Conservation (phyloP, 805 yeast genomes). For the Komagataella ulmi region DNA sequence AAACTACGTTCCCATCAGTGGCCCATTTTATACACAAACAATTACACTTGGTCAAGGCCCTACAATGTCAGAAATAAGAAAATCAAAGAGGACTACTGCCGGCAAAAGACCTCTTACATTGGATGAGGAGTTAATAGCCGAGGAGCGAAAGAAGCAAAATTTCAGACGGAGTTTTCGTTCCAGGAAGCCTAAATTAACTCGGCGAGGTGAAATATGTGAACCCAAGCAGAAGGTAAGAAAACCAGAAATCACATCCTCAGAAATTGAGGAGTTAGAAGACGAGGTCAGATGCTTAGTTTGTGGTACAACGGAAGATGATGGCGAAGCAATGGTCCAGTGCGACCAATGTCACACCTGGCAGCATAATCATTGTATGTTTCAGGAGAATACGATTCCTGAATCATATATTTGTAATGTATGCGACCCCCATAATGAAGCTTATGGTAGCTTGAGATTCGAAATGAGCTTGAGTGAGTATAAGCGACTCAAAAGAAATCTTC, state of each 20-base stretch:
- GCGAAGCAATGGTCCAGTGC: constrained; percentile 53
- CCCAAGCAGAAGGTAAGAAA: constrained; percentile 1
- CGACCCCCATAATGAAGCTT: constrained; percentile 20
- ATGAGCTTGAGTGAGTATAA: constrained; percentile 17
- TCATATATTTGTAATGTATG: constrained; percentile 44
- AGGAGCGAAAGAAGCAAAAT: constrained; percentile 5
- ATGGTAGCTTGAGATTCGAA: constrained; percentile 17
- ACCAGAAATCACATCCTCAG: constrained; percentile 7
- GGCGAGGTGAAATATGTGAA: too few species aligned
- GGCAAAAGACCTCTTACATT: neutral
- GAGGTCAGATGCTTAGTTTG: constrained; percentile 49
- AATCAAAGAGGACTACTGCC: constrained; percentile 2
- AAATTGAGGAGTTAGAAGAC: constrained; percentile 15
- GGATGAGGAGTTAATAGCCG: neutral
- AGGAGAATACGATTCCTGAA: constrained; percentile 28
- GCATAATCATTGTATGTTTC: constrained; percentile 51
- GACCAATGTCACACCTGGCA: constrained; percentile 62
- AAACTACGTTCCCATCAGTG: neutral
- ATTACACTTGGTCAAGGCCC: neutral
- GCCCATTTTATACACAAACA: neutral
- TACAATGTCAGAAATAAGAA: constrained; percentile 1
- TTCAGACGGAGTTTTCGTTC: constrained; percentile 2
- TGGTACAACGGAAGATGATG: constrained; percentile 41
- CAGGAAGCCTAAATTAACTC: constrained; percentile 3
- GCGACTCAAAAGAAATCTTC: neutral